phyloP scores from a whole-genome alignment of 495 filamentous ascomycete genomes.

The Aspergillus indologenus region DNA sequence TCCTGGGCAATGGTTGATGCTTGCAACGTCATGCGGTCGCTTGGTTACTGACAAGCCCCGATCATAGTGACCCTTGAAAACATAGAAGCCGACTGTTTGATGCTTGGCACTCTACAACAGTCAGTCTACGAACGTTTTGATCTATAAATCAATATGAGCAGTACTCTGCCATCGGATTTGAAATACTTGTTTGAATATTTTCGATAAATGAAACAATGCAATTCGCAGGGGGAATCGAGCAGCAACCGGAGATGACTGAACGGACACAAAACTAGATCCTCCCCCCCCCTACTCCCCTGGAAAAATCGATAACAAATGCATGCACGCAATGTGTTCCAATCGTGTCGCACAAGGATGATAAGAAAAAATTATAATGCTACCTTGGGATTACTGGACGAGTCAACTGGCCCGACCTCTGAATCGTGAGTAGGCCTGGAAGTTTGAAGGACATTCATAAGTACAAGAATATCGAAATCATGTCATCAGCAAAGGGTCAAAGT shows the following conservation, averaged over 20 bases:
- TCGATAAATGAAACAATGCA: background rate
- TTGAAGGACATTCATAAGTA: background rate
- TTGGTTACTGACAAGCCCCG: conserved; percentile 4
- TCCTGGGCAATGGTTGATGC: background rate
- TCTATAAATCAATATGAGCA: background rate
- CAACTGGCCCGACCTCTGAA: too few relatives aligned
- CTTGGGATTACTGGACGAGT: too few relatives aligned
- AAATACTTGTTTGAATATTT: background rate
- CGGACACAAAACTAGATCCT: background rate
- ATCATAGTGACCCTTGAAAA: background rate
- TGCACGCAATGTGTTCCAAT: conserved; percentile 5
- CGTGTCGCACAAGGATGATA: background rate
- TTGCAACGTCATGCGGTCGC: background rate
- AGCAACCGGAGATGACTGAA: background rate
- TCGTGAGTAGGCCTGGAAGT: too few relatives aligned
- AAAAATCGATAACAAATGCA: conserved; percentile 3
- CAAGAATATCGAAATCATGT: background rate
- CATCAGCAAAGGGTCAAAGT: background rate
- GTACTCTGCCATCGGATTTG: background rate
- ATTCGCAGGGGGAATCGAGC: background rate
- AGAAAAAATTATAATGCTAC: background rate
- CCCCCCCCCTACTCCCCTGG: background rate
- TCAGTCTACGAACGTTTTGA: too few relatives aligned
- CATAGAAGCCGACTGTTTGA: background rate
- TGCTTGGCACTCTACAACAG: background rate